These are phyloP conservation scores for Boletellus sp. DNA, from an alignment of 768 basidiomycete genomes.

Conservation along the genomic window DNA sequence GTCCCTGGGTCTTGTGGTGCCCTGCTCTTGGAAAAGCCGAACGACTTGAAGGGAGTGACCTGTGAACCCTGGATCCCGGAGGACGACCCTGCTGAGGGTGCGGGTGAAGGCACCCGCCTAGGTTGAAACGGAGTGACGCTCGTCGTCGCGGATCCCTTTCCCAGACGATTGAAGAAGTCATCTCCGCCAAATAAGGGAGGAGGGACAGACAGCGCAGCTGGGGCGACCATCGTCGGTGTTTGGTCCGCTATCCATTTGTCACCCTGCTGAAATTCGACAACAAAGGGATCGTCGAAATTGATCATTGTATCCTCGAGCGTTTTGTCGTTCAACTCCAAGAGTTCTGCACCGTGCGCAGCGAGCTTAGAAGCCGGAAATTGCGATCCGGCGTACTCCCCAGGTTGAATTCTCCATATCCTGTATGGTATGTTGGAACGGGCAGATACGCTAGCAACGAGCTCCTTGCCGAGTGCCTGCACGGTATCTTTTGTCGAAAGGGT, in stretches of 20 bases:
- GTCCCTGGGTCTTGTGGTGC: constrained; percentile 61
- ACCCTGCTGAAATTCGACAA: constrained; percentile 67
- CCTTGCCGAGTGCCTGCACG: constrained; percentile 39
- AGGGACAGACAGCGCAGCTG: constrained; percentile 26
- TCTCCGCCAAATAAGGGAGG: constrained; percentile 53
- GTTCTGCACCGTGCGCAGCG: constrained; percentile 31
- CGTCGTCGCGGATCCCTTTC: constrained; percentile 19
- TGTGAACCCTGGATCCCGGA: constrained; percentile 27
- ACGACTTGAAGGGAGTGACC: constrained; percentile 29
- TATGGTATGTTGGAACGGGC: constrained; percentile 36
- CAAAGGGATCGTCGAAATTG: constrained; percentile 63
- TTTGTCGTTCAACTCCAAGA: constrained; percentile 42
- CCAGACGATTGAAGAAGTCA: constrained; percentile 54
- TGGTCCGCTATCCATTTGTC: constrained; percentile 56
- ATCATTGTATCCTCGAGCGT: constrained; percentile 58
- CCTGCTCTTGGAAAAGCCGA: constrained; percentile 38
- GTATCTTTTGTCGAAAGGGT: constrained; percentile 52
- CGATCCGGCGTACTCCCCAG: constrained; percentile 32
- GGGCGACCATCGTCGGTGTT: constrained; percentile 1
- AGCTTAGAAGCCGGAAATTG: constrained; percentile 28
- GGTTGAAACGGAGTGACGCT: constrained; percentile 24
- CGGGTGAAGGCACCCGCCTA: constrained; percentile 20
- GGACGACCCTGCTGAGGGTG: constrained; percentile 18
- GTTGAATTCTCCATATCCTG: constrained; percentile 63
- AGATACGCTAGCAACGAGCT: constrained; percentile 39